Conservation (phyloP, 176 grass and related monocot genomes). For the Chrysopogon serrulatus region DNA sequence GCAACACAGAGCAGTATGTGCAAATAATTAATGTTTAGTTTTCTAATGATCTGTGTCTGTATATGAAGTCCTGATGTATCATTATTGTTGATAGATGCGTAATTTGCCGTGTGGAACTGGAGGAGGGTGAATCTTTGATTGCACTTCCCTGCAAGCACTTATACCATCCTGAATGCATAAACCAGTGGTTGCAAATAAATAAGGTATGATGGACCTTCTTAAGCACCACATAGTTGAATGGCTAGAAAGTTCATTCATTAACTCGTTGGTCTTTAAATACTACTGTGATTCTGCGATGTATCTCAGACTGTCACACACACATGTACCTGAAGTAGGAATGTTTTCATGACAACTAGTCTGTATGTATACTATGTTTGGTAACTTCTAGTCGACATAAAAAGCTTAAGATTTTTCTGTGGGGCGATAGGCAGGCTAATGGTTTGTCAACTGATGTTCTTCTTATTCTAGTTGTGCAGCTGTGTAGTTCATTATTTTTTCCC, state of each 20-base stretch:
- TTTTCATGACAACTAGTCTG: not conserved
- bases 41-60: not conserved
- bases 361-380: not conserved
- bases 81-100: constrained; percentile 68
- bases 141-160: constrained; percentile 87
- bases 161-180: constrained; percentile 93
- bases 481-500: not conserved
- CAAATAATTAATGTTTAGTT: constrained; percentile 24
- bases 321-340: not conserved
- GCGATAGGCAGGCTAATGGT: not conserved
- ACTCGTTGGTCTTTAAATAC: not conserved
- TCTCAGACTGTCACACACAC: not conserved
- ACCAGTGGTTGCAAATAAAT: constrained; percentile 99
- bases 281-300: not conserved
- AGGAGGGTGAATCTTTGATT: constrained; percentile 89
- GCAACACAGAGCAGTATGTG: constrained; percentile 90
- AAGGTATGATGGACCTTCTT: constrained; percentile 53
- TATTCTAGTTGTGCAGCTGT: not conserved
- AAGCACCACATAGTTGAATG: not conserved
- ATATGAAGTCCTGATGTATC: constrained; percentile 1
- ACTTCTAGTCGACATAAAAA: not conserved
- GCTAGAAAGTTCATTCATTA: not conserved
- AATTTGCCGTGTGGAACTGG: constrained; percentile 94
- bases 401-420: not conserved
- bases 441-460: not conserved